Conservation (phyloP, 2,329 filamentous ascomycete species). For the Chalaropsis ovoidea region DNA sequence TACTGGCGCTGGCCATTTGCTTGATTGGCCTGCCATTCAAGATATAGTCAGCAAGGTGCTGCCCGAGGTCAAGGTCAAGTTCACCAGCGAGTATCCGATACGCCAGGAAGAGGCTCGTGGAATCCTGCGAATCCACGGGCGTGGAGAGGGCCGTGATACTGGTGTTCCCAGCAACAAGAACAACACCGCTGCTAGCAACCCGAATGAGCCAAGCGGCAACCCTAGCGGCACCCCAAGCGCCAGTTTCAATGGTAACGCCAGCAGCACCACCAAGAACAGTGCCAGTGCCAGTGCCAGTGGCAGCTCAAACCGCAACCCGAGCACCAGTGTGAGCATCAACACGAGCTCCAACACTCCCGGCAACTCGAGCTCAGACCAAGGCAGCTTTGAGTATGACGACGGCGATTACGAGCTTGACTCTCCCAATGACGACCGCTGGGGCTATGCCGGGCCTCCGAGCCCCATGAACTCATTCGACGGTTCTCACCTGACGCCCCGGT, state of each 20-base stretch:
- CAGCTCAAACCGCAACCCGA: neutral
- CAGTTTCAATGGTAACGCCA: neutral
- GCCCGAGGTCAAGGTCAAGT: slow-evolving; percentile 41
- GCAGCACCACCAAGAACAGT: neutral
- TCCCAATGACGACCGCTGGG: slow-evolving; percentile 43
- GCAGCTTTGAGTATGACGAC: slow-evolving; percentile 36
- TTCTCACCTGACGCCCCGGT: neutral
- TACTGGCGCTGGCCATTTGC: slow-evolving; percentile 73
- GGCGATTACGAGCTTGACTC: slow-evolving; percentile 40
- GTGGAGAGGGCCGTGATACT: slow-evolving; percentile 53
- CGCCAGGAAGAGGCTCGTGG: slow-evolving; percentile 64
- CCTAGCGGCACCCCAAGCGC: neutral
- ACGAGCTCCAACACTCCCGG: neutral
- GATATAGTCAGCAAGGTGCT: slow-evolving; percentile 48
- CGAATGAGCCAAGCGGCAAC: neutral
- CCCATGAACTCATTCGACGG: slow-evolving; percentile 31
- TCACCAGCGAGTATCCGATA: slow-evolving; percentile 64
- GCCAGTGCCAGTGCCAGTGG: neutral
- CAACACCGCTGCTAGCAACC: neutral
- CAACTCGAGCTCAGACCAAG: slow-evolving; percentile 30
- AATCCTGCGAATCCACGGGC: slow-evolving; percentile 62
- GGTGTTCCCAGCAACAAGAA: slow-evolving; percentile 25
- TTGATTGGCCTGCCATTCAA: slow-evolving; percentile 61
- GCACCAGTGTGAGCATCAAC: neutral
- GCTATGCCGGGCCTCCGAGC: slow-evolving; percentile 45